Evolutionary conservation across 2,329 filamentous ascomycete species (phyloP), one percentile per base, ranked within the genome.

Genomic region (Beauveria brongniartii): DNA sequence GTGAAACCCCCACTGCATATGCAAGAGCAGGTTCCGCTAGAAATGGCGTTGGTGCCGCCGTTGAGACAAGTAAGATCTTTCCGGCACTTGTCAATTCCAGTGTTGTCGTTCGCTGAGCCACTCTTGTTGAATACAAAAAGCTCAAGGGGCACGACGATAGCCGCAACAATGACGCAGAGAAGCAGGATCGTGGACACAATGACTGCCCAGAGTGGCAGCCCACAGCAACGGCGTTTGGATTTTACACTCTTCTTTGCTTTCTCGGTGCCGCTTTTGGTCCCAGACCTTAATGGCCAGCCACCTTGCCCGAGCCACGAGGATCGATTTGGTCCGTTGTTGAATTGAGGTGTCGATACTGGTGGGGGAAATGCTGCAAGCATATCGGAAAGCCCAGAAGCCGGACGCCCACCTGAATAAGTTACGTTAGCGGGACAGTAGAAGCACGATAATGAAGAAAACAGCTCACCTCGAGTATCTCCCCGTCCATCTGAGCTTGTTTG

Each of bases 1-100:
- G 89, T 92, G 71, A 93, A 97, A 1, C 92, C 91, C 67, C 94
- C 92, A 24, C 88, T 85, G 73, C 93, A 99, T 48, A 97, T 85
- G 71, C 93, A 99, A 14, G 87, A 88, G 74, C 93, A 97, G 22
- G 82, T 77, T 3, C 84, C 82, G 61, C 84, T 78, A 18, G 82
- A 83, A 22, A 91, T 74, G 18, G 93, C 82, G 60, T 87, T 92
- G 20, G 87, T 86, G 30, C 93, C 93, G 10, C 91, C 91, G 65
- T 97, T 96, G 57, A 82, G 76, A 69, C 93, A 97, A 0, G 78
- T 80, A 16, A 88, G 75, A 34, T 81, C 80, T 44, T 78, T 74
- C 65, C 83, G 79, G 71, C 91, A 96, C 63, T 80, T 70, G 7
- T 75, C 71, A 24, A 79, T 68, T 10, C 71, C 71, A 28, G 74